Evolutionary conservation across 2,329 filamentous ascomycete species (phyloP), one percentile per base, ranked within the genome.

Genomic region (Metarhizium robertsii): DNA sequence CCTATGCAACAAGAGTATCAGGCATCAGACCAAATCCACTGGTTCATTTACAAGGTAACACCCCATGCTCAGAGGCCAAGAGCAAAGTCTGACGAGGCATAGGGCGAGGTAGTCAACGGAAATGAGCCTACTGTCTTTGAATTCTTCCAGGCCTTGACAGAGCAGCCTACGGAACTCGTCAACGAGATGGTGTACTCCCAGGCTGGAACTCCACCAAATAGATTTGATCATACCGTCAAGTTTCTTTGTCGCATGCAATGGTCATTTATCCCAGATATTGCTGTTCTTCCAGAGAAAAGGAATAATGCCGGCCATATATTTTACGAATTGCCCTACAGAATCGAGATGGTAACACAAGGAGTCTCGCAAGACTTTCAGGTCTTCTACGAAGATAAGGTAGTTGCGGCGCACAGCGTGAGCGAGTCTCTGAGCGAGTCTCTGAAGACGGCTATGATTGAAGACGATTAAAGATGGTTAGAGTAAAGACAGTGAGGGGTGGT

Each of bases 31-130:
- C 67, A 69, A 32, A 60, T 64, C 2, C 14, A 56, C 1, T 71
- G 69, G 69, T 70, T 69, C 42, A 57, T 60, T 6, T 54, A 55
- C 40, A 10, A 38, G 16, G 29, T 49, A 30, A 11, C n/a, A 20
- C 18, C 11, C 7, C 10, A 45, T 34, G 42, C 6, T 46, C 42
- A 1, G 20, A 11, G 2, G 29, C 4, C 6, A 34, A n/a, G 10
- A 1, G 18, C 16, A 45, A 0, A 0, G 42, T 25, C 42, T 40
- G 38, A 40, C 13, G 5, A 40, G 1, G 11, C 13, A 11, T 45
- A 45, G 42, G 42, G 18, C 4, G 42, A 45, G 11, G 42, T 45
- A 1, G 16, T 45, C 18, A 25, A 45, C n/a, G 42, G 18, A 2
- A 45, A 45, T 20, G 42, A 45, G 42, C 42, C 42, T 25, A 0